Evolutionary conservation across 2,329 filamentous ascomycete genomes (phyloP), one percentile per base, ranked within the genome.

Genomic region (Ophiostoma quercus): DNA sequence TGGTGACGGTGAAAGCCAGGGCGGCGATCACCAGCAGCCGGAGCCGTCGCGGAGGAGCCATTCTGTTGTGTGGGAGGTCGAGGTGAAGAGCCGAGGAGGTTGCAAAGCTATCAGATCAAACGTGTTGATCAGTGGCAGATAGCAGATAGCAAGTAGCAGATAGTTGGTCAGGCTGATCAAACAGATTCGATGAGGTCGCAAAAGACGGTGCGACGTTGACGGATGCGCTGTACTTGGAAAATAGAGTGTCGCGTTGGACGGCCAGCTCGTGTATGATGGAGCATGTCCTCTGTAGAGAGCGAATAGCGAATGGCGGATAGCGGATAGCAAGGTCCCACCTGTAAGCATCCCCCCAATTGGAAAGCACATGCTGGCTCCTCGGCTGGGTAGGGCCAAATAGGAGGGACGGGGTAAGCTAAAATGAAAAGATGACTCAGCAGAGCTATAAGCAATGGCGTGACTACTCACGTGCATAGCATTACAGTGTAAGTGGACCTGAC

Each of bases 41-140:
- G 75, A 92, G 77, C 75, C 92, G 88, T 73, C 92, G 88, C 75
- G 85, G 83, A 90, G 92, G 83, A 90, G 92, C 92, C 71, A 71
- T 76, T 68, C 2, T 43, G 54, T 34, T 34, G 16, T 7, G 41
- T 54, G 16, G 47, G 25, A 19, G 54, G 37, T 14, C 57, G 37
- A 16, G 66, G 32, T 19, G n/a, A 11, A 29, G 51, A 25, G n/a
- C 14, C 22, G 22, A 25, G 6, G 51, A 22, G 3, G 51, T 57
- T 25, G 22, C 51, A 6, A 25, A 14, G 51, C 51, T 8, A 22
- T 57, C 51, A 32, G 57, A 25, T 29, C 57, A 32, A 25, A 32
- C 12, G 25, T 29, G 57, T 62, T 25, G 25, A 32, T 32, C 57
- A 34, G 8, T 5, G 34, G 34, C 34, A 34, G 34, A 8, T 34